These are phyloP conservation scores for Trametopsis cervina DNA, from an alignment of 768 basidiomycete species.

Conservation along the genomic window DNA sequence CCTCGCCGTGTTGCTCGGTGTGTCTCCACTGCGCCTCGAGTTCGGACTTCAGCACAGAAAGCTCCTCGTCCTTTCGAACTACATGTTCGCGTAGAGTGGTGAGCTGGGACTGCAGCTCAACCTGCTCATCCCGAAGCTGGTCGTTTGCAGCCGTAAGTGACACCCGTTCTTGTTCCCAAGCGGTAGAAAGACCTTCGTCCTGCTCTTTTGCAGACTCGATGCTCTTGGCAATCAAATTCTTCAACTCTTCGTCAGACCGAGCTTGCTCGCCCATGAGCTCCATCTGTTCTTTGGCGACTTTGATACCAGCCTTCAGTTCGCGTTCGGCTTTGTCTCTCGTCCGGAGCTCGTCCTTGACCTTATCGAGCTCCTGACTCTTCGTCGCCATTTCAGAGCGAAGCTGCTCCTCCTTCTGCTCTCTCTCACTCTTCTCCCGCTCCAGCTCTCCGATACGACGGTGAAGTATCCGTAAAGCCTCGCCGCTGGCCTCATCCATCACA, in stretches of 20 bases:
- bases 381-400: constrained; percentile 37
- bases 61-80: constrained; percentile 23
- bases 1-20: constrained; percentile 50
- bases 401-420: constrained; percentile 23
- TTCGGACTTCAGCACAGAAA: constrained; percentile 46
- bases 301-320: constrained; percentile 46
- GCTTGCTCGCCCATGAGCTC: constrained; percentile 42
- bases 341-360: constrained; percentile 37
- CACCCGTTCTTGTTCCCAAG: constrained; percentile 50
- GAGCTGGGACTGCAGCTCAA: constrained; percentile 33
- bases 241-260: constrained; percentile 17
- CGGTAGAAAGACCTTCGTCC: constrained; percentile 30
- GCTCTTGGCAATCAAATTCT: constrained; percentile 10
- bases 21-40: constrained; percentile 67
- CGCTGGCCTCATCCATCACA: constrained; percentile 78
- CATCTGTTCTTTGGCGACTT: constrained; percentile 53
- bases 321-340: constrained; percentile 47
- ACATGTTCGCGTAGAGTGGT: constrained; percentile 31
- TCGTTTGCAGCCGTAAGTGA: constrained; percentile 37
- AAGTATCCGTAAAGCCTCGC: constrained; percentile 71
- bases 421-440: constrained; percentile 55
- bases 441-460: constrained; percentile 76
- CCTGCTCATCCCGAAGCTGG: constrained; percentile 37
- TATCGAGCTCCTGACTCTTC: constrained; percentile 37
- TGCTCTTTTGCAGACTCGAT: constrained; percentile 28